phyloP scores from a whole-genome alignment of 805 yeast genomes.

The Candida yuanshanica region DNA sequence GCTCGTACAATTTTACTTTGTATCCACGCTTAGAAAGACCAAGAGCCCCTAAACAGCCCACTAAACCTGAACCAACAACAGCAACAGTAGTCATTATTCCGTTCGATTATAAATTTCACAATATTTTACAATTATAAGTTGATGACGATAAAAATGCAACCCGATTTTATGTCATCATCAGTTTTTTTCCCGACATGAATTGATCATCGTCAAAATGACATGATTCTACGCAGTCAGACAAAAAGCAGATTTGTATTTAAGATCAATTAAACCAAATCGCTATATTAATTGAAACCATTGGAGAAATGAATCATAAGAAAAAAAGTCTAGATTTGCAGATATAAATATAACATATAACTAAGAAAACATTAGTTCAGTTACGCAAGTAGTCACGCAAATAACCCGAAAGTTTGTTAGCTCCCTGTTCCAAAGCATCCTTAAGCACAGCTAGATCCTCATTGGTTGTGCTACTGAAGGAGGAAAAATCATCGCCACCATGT shows the following conservation, averaged over 20 bases:
- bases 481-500: slow-evolving; percentile 42
- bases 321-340: too few species aligned
- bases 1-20: slow-evolving; percentile 65
- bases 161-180: too few species aligned
- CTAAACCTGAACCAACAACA: slow-evolving; percentile 86
- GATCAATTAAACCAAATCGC: too few species aligned
- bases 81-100: slow-evolving; percentile 36
- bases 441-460: slow-evolving; percentile 84
- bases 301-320: too few species aligned
- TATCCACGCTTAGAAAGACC: slow-evolving; percentile 71
- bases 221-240: too few species aligned
- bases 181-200: too few species aligned
- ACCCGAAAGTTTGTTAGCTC: slow-evolving; percentile 84
- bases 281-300: too few species aligned
- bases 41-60: slow-evolving; percentile 80
- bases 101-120: too few species aligned
- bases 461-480: slow-evolving; percentile 67
- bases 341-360: background rate
- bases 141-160: too few species aligned
- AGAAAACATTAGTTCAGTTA: slow-evolving; percentile 16
- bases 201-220: too few species aligned
- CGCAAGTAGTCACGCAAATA: slow-evolving; percentile 81
- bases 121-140: too few species aligned
- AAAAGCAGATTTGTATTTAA: too few species aligned
- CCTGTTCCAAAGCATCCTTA: slow-evolving; percentile 89